A percentile compares a stretch with the other conserved stretches of the same genome.
Conservation (phyloP, 2,329 filamentous ascomycete species). For the Aquanectria penicillioides region DNA sequence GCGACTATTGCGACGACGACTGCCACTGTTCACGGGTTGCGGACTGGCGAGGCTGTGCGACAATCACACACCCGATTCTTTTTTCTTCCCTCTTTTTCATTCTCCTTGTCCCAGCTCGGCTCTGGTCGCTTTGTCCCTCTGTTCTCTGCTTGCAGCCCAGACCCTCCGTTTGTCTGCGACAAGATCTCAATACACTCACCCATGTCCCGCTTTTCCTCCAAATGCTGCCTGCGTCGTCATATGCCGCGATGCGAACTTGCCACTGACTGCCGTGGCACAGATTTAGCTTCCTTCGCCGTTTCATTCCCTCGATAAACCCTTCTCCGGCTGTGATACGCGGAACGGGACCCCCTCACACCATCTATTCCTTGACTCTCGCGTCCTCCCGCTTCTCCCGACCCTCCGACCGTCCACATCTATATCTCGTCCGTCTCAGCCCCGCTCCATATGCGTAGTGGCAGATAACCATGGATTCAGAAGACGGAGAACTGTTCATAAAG, state of each 20-base stretch:
- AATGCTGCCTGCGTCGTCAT: conserved; percentile 23
- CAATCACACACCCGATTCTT: conserved; percentile 17
- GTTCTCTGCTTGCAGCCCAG: conserved; percentile 11
- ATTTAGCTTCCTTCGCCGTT: conserved; percentile 20
- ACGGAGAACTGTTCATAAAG: conserved; percentile 91
- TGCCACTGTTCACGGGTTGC: conserved; percentile 21
- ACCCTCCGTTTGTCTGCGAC: conserved; percentile 17
- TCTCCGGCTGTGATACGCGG: conserved; percentile 30
- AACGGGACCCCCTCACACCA: conserved; percentile 13
- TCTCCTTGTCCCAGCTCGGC: conserved; percentile 13
- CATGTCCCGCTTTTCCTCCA: conserved; percentile 12
- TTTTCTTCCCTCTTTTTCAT: conserved; percentile 14
- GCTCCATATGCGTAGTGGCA: conserved; percentile 45
- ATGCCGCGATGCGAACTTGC: conserved; percentile 20
- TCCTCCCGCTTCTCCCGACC: conserved; percentile 1
- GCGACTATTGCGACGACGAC: conserved; percentile 26
- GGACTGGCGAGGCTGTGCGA: conserved; percentile 32
- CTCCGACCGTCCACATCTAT: conserved; percentile 1
- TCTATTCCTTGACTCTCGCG: not conserved
- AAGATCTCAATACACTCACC: not conserved
- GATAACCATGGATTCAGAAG: conserved; percentile 83
- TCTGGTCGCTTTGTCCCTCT: conserved; percentile 7
- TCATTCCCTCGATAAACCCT: conserved; percentile 23
- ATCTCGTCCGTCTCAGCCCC: conserved; percentile 7
- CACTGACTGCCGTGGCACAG: conserved; percentile 37